Conservation (phyloP, 805 yeast genomes). For the Sugiyamaella valdiviana region DNA sequence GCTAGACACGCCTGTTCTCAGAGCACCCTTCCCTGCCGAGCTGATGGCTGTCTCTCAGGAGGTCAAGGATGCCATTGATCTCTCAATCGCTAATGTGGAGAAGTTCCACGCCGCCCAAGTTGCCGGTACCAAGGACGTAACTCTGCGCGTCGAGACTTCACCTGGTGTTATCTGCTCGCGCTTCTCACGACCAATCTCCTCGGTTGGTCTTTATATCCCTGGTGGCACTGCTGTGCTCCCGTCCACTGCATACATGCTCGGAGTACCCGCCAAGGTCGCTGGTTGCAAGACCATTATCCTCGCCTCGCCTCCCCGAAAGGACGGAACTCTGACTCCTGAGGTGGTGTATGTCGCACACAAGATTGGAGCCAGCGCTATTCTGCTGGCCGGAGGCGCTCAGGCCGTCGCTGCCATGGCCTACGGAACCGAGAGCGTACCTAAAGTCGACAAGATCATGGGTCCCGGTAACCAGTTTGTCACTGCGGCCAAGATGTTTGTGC, state of each 20-base stretch:
- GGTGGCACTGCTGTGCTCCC: slow-evolving; percentile 99
- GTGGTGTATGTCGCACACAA: slow-evolving; percentile 96
- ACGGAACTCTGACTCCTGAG: slow-evolving; percentile 92
- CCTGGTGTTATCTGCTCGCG: slow-evolving; percentile 94
- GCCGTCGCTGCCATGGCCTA: slow-evolving; percentile 99
- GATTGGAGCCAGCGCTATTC: slow-evolving; percentile 84
- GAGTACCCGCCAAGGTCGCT: slow-evolving; percentile 97
- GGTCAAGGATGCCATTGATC: slow-evolving; percentile 77
- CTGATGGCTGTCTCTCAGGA: slow-evolving; percentile 67
- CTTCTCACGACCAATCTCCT: slow-evolving; percentile 89
- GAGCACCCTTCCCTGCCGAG: slow-evolving; percentile 81
- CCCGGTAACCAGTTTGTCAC: slow-evolving; percentile 99
- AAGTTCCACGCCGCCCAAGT: slow-evolving; percentile 90
- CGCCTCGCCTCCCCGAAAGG: slow-evolving; percentile 93
- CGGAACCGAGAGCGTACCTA: slow-evolving; percentile 88
- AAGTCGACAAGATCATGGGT: slow-evolving; percentile 94
- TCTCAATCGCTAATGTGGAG: slow-evolving; percentile 81
- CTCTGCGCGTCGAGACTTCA: slow-evolving; percentile 77
- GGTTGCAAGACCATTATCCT: slow-evolving; percentile 87
- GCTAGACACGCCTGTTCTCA: slow-evolving; percentile 63
- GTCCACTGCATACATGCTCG: slow-evolving; percentile 95
- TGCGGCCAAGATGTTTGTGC: slow-evolving; percentile 97
- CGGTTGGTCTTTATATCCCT: slow-evolving; percentile 93
- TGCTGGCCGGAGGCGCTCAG: slow-evolving; percentile 98
- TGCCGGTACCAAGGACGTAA: slow-evolving; percentile 45